phyloP scores from a whole-genome alignment of 768 basidiomycete species.

The Suillus tomentosus region DNA sequence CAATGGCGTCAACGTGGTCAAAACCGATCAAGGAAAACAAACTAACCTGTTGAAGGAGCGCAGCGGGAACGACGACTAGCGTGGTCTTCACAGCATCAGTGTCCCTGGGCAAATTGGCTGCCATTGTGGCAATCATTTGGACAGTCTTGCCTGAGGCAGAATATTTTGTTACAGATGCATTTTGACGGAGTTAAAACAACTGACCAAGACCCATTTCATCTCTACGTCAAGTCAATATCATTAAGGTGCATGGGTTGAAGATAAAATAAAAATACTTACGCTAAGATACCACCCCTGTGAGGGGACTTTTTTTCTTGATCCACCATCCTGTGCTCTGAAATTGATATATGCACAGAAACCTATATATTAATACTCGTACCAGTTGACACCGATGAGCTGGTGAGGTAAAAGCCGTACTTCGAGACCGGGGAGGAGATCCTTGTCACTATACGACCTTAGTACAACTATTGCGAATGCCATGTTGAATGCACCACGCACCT shows the following conservation, averaged over 20 bases:
- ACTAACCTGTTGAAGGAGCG: slow-evolving; percentile 66
- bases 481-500: slow-evolving; percentile 37
- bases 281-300: slow-evolving; percentile 66
- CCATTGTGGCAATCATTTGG: slow-evolving; percentile 82
- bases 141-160: slow-evolving; percentile 61
- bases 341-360: neutral
- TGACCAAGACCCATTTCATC: slow-evolving; percentile 72
- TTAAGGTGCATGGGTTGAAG: slow-evolving; percentile 11
- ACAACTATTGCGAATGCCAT: slow-evolving; percentile 1
- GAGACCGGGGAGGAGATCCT: slow-evolving; percentile 65
- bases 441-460: slow-evolving; percentile 37
- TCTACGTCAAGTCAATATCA: slow-evolving; percentile 29
- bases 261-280: slow-evolving; percentile 35
- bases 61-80: slow-evolving; percentile 76
- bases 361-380: slow-evolving; percentile 38
- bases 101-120: slow-evolving; percentile 54
- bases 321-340: slow-evolving; percentile 55
- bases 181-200: neutral
- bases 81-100: slow-evolving; percentile 56
- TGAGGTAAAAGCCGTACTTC: slow-evolving; percentile 72
- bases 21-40: neutral
- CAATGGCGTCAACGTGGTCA: slow-evolving; percentile 1
- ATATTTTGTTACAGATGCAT: slow-evolving; percentile 5
- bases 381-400: slow-evolving; percentile 76
- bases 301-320: slow-evolving; percentile 51